Conservation (phyloP, 2,329 filamentous ascomycete genomes). For the Cytospora paraplurivora region DNA sequence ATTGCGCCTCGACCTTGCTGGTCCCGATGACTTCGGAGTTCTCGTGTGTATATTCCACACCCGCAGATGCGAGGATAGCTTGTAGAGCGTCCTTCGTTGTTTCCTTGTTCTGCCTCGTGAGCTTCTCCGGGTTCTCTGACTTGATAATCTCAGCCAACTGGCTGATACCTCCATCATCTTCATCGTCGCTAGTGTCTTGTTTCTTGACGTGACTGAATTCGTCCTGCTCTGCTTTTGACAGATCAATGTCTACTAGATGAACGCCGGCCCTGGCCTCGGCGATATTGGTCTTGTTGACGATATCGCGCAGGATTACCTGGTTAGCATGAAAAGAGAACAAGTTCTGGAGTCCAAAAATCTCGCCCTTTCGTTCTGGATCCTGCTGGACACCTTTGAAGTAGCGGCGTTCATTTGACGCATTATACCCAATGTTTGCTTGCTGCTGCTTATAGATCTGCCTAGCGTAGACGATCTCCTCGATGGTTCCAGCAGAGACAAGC, state of each 20-base stretch:
- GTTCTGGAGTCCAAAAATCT: constrained; percentile 90
- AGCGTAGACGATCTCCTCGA: constrained; percentile 96
- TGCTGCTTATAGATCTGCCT: constrained; percentile 99
- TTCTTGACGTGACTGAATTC: constrained; percentile 46
- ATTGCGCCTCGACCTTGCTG: constrained; percentile 84
- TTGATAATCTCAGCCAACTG: constrained; percentile 67
- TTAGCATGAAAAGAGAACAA: constrained; percentile 81
- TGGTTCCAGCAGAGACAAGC: constrained; percentile 85
- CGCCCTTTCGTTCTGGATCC: constrained; percentile 77
- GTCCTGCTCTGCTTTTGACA: constrained; percentile 60
- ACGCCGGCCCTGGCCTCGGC: constrained; percentile 90
- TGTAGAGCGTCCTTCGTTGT: constrained; percentile 73
- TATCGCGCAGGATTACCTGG: constrained; percentile 83
- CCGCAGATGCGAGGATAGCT: constrained; percentile 83
- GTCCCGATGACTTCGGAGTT: constrained; percentile 94
- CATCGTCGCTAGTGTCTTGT: constrained; percentile 48
- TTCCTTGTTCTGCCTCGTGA: constrained; percentile 40
- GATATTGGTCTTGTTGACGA: constrained; percentile 97
- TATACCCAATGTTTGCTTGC: constrained; percentile 97
- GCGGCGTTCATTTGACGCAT: constrained; percentile 83
- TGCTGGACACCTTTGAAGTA: constrained; percentile 97
- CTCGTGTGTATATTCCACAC: constrained; percentile 94
- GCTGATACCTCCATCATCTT: constrained; percentile 68
- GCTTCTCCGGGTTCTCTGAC: constrained; percentile 46
- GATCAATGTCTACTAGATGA: constrained; percentile 73